A percentile compares a stretch with the other conserved stretches of the same genome.
These are phyloP conservation scores for Cladosporium sp. DNA, from an alignment of 2,329 filamentous ascomycete species.

Conservation along the genomic window DNA sequence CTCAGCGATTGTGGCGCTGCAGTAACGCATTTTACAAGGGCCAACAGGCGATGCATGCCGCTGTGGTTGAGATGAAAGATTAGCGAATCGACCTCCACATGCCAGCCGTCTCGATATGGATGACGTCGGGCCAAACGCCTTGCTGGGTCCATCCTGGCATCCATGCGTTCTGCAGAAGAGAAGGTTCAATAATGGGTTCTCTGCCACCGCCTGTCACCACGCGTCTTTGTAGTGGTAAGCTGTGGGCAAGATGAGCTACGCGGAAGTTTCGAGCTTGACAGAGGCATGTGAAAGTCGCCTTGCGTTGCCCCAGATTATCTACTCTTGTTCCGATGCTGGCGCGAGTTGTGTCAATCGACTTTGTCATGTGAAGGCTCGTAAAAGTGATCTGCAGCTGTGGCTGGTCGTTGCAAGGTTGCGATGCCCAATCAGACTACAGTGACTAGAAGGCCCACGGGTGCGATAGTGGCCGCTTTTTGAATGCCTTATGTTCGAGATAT, in stretches of 20 bases:
- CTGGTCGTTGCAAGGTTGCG: background rate
- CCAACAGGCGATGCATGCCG: background rate
- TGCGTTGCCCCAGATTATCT: background rate
- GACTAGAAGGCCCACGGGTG: background rate
- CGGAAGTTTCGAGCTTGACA: background rate
- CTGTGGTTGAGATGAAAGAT: conserved; percentile 15
- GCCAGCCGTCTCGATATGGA: conserved; percentile 8
- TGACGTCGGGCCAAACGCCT: conserved; percentile 4
- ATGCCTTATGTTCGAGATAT: no score
- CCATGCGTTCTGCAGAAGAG: background rate
- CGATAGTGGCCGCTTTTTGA: background rate
- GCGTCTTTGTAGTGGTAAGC: background rate
- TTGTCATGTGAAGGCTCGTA: conserved; percentile 5
- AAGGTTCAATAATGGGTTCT: background rate
- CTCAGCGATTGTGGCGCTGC: conserved; percentile 2
- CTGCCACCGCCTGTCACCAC: background rate
- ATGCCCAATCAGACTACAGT: background rate
- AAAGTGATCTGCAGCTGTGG: background rate
- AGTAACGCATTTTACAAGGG: background rate
- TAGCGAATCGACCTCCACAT: conserved; percentile 3
- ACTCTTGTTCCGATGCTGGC: background rate
- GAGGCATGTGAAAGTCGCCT: no score
- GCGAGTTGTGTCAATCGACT: background rate
- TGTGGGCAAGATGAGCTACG: no score
- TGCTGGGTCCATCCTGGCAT: background rate